These are phyloP conservation scores for Diaporthe vexans DNA, from an alignment of 2,329 filamentous ascomycete genomes.

Conservation along the genomic window DNA sequence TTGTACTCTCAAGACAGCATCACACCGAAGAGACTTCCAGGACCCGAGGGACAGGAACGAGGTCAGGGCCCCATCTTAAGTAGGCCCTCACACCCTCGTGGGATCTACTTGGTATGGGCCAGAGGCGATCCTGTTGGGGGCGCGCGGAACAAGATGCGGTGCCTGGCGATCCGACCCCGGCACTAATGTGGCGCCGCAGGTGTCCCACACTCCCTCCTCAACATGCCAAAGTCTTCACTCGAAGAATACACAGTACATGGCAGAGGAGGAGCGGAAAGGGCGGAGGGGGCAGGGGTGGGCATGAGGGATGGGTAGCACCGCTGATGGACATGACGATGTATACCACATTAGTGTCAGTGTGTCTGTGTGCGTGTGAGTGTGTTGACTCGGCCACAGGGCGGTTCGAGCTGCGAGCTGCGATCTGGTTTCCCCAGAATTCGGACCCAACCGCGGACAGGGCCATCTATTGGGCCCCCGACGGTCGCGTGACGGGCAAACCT, in stretches of 20 bases:
- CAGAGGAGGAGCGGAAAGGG: conserved; percentile 25
- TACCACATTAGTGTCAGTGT: too few relatives aligned
- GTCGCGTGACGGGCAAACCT: conserved; percentile 13
- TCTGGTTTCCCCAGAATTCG: conserved; percentile 25
- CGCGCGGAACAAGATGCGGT: conserved; percentile 9
- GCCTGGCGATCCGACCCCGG: conserved; percentile 33
- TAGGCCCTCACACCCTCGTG: not conserved
- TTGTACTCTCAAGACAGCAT: conserved; percentile 28
- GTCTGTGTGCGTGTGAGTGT: too few relatives aligned
- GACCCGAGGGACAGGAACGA: not conserved
- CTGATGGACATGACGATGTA: not conserved
- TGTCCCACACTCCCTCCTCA: not conserved
- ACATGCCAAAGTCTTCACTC: not conserved
- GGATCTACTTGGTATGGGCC: conserved; percentile 3
- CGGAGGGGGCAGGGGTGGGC: conserved; percentile 2
- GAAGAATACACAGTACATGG: not conserved
- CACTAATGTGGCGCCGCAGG: not conserved
- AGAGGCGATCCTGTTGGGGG: conserved; percentile 8
- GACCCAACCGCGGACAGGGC: conserved; percentile 9
- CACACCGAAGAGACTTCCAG: conserved; percentile 5
- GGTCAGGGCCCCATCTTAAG: conserved; percentile 25
- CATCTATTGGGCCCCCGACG: not conserved
- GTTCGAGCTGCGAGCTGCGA: conserved; percentile 2
- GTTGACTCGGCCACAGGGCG: conserved; percentile 3
- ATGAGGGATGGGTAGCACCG: not conserved